Evolutionary conservation across 139 green algal species (phyloP), one percentile per base, ranked within the genome.

Genomic region (Coelastrella sp.): DNA sequence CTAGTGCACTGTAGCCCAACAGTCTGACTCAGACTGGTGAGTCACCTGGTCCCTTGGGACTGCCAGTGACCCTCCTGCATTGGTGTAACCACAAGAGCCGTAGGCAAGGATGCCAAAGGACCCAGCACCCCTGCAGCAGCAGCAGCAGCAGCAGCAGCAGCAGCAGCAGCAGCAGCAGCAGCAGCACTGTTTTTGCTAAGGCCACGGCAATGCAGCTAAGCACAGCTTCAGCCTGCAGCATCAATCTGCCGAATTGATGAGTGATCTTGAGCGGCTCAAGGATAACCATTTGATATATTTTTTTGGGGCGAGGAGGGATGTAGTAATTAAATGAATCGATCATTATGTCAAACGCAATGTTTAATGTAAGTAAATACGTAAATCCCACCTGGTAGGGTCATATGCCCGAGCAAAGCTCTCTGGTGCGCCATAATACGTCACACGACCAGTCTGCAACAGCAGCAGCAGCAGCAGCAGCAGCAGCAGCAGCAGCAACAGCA

Each of bases 391-490:
- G 6, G 78, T n/a, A 1, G 78, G 78, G 8, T 24, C 78, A 6
- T 68, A 60, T 15, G 19, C 78, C 22, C 27, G 27, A 12, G 35
- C 19, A 3, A 60, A 66, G 22, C 17, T 25, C 35, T 14, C 56
- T 66, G 78, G 35, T 65, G 56, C 22, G 7, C 56, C 58, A 22
- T 35, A 60, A 35, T 57, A 58, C 8, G 78, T 61, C 56, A 49
- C 56, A 49, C 19, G 56, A 27, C 56, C 78, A 35, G 56, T 61
- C 78, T 58, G 85, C 70, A 14, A 1, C 57, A 9, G 58, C 57
- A 15, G n/a, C 72, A 7, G 70, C 7, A 19, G 86, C 93, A 8
- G 97, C 94, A 19, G 95, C 87, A 6, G 98, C 98, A 93, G 75
- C 75, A 82, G 75, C 27, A 25, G 75, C 75, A 82, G 75, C 75